Evolutionary conservation across 192 early-diverging fungal genomes (phyloP).

Genomic region (Linnemannia elongata): DNA sequence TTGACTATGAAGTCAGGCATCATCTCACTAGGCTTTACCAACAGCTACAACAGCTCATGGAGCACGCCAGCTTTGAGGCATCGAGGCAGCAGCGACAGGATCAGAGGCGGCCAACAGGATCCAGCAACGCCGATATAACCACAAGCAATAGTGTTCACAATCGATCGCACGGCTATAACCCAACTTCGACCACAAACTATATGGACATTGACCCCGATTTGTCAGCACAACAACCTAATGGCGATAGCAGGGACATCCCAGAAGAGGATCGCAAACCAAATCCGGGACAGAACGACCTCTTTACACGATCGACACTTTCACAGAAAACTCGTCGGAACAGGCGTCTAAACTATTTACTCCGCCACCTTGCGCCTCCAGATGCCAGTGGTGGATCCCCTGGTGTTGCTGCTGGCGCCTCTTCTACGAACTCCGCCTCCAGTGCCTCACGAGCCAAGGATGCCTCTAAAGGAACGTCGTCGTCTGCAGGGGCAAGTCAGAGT

Average conservation of each 20-base stretch:
- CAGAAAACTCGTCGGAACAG: constrained; percentile 41
- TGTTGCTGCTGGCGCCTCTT: background rate
- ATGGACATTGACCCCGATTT: constrained; percentile 19
- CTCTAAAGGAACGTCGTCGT: background rate
- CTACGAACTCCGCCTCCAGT: background rate
- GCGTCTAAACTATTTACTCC: constrained; percentile 50
- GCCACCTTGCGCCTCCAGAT: constrained; percentile 42
- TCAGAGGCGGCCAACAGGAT: background rate
- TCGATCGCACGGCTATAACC: background rate
- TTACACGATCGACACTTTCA: constrained; percentile 30
- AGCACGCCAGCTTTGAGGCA: constrained; percentile 19
- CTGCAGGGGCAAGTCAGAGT: background rate
- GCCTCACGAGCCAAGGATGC: background rate
- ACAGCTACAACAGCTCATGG: constrained; percentile 36
- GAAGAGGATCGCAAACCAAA: constrained; percentile 21
- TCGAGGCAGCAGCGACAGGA: background rate
- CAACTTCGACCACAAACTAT: background rate
- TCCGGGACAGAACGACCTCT: constrained; percentile 37
- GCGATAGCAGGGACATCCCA: background rate
- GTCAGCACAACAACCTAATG: background rate
- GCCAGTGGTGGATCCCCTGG: background rate
- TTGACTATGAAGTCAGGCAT: constrained; percentile 38
- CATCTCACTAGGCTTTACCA: constrained; percentile 37
- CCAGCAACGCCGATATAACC: background rate
- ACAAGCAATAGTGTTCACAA: background rate